Percentiles rank a stretch among this genome's conserved stretches.
Evolutionary conservation across 2,329 filamentous ascomycete species (phyloP).

Genomic region (Xylaria sp.): DNA sequence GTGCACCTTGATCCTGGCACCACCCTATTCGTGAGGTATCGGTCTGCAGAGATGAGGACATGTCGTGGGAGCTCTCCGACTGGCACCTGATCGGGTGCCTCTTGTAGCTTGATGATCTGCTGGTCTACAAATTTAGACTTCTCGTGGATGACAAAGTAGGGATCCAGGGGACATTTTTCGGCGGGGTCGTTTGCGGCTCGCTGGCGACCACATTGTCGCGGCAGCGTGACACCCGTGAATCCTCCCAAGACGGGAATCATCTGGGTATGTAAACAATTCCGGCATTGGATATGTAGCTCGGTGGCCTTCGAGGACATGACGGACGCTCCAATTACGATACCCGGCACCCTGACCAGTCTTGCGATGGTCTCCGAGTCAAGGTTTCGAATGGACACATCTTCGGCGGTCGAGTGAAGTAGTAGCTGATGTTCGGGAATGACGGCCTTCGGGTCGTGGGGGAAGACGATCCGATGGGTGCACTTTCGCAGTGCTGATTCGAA

Average conservation of each 20-base stretch:
- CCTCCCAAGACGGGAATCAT: slow-evolving; percentile 77
- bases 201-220: slow-evolving; percentile 71
- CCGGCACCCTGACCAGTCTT: slow-evolving; percentile 92
- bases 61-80: slow-evolving; percentile 95
- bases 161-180: slow-evolving; percentile 85
- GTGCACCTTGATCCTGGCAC: slow-evolving; percentile 94
- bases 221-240: slow-evolving; percentile 84
- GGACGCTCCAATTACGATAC: slow-evolving; percentile 96
- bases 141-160: slow-evolving; percentile 95
- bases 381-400: slow-evolving; percentile 90
- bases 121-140: slow-evolving; percentile 95
- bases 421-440: slow-evolving; percentile 89
- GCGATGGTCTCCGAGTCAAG: slow-evolving; percentile 92
- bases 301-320: slow-evolving; percentile 97
- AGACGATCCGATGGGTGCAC: slow-evolving; percentile 92
- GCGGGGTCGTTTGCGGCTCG: slow-evolving; percentile 67
- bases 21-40: slow-evolving; percentile 92
- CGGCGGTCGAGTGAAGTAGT: slow-evolving; percentile 87
- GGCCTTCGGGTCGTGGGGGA: slow-evolving; percentile 69
- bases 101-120: slow-evolving; percentile 96
- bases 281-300: slow-evolving; percentile 81
- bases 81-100: slow-evolving; percentile 95
- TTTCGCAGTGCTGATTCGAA: slow-evolving; percentile 89
- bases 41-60: slow-evolving; percentile 93
- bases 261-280: slow-evolving; percentile 76